Evolutionary conservation across 805 yeast species (phyloP), one percentile per base, ranked within the genome.

Genomic region (Brettanomyces naardenensis): DNA sequence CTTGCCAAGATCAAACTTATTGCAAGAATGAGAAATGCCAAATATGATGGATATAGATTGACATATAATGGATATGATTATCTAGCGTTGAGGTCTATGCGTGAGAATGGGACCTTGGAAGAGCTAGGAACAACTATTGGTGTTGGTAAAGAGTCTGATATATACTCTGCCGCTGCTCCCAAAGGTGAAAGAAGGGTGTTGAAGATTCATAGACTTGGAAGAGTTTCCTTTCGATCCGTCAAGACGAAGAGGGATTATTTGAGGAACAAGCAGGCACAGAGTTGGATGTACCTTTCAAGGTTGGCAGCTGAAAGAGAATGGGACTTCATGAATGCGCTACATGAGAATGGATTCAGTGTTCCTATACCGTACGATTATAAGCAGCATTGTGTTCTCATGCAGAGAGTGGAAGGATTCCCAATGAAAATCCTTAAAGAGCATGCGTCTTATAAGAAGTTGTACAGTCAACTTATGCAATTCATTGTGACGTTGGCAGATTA

Each of bases 91-190:
- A 87, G 81, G 58, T 72, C 95, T 6, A 75, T 92, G 78, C 66
- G 83, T 45, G 82, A 80, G 52, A 69, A 87, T 47, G 76, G 79
- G 30, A 70, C 86, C 0, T 55, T 92, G 7, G 79, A 79, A 51
- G 80, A 90, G 2, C 73, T 90, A 13, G 97, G 95, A 14, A 70
- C 80, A 33, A 84, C 82, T 7, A 88, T 90, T 48, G 98, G 97
- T 42, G 95, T 92, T 36, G 98, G 98, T 51, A 92, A 92, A 56
- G 98, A 92, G 61, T 88, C 97, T 3, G 98, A 92, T 64, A 89
- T 92, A 52, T 87, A 82, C 58, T 72, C 89, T 10, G 89, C 84
- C 1, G 78, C 80, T 40, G 89, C 82, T 51, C 64, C 69, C 10
- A 54, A 71, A 17, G 92, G 90, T 1, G 45, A 44, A 15, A 73